Evolutionary conservation across 2,329 filamentous ascomycete species (phyloP).

Genomic region (Trichophyton rubrum): DNA sequence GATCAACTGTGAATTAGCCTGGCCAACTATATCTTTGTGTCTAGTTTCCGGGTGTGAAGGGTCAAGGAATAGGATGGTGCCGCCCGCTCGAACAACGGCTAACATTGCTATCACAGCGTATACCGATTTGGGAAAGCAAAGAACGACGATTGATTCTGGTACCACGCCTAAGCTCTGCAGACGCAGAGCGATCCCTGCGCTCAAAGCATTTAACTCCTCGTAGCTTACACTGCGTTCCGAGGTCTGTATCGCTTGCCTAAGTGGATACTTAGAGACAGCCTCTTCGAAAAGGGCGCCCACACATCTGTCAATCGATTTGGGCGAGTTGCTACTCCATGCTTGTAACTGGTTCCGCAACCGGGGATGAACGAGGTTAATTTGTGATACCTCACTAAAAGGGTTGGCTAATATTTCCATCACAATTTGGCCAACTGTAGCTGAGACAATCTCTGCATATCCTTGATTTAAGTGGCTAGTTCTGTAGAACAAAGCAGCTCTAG

Average conservation of each 20-base stretch:
- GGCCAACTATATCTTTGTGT: conserved; percentile 22
- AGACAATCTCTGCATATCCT: neutral
- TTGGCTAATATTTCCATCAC: neutral
- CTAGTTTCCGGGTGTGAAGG: conserved; percentile 28
- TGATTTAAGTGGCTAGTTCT: neutral
- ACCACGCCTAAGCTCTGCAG: conserved; percentile 28
- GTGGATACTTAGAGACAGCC: neutral
- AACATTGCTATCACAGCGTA: conserved; percentile 31
- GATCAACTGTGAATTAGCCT: conserved; percentile 23
- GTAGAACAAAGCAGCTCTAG: neutral
- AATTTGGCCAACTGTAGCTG: neutral
- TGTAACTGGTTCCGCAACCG: neutral
- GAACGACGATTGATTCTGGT: conserved; percentile 25
- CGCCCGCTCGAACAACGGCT: conserved; percentile 31
- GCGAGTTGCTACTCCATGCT: neutral
- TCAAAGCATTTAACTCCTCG: conserved; percentile 25
- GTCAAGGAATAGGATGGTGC: conserved; percentile 30
- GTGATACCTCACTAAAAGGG: neutral
- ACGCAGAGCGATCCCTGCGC: conserved; percentile 24
- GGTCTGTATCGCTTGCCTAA: neutral
- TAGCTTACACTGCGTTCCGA: conserved; percentile 19
- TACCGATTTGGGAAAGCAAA: conserved; percentile 33
- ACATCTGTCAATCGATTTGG: neutral
- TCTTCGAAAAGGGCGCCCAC: neutral
- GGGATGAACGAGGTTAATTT: neutral